Evolutionary conservation across 129 eudicot species (phyloP).

Genomic region (Arctium minus): DNA sequence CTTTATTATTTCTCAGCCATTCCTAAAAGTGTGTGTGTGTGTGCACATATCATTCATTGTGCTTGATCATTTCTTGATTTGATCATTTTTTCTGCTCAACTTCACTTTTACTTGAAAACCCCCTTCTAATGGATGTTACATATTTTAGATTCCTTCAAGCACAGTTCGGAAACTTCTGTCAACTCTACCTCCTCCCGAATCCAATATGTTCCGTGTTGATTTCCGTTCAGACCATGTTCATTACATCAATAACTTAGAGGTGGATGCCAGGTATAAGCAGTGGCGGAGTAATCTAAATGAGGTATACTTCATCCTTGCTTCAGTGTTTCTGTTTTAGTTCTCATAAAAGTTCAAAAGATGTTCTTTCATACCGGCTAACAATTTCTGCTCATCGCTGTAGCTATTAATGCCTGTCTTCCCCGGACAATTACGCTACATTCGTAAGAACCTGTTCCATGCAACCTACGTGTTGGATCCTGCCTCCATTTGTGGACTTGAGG

Average conservation of each 20-base stretch:
- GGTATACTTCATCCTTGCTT: slow-evolving; percentile 38
- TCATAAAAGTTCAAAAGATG: neutral
- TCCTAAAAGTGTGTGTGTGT: neutral
- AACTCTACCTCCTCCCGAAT: slow-evolving; percentile 65
- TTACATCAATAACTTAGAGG: slow-evolving; percentile 85
- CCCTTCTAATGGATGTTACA: slow-evolving; percentile 12
- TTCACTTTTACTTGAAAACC: neutral
- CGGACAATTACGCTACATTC: slow-evolving; percentile 94
- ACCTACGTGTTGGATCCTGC: slow-evolving; percentile 90
- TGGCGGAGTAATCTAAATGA: slow-evolving; percentile 94
- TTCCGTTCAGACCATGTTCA: slow-evolving; percentile 92
- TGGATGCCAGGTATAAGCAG: slow-evolving; percentile 73
- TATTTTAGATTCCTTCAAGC: slow-evolving; percentile 67
- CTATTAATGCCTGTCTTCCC: slow-evolving; percentile 96
- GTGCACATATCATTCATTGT: too few relatives aligned
- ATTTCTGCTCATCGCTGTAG: slow-evolving; percentile 30
- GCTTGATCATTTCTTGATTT: neutral
- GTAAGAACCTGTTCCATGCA: slow-evolving; percentile 90
- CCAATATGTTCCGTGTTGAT: slow-evolving; percentile 78
- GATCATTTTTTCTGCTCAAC: neutral
- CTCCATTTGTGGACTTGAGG: slow-evolving; percentile 90
- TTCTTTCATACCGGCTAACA: neutral
- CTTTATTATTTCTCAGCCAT: neutral
- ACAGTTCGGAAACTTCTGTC: slow-evolving; percentile 69
- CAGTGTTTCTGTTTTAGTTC: neutral